These are phyloP conservation scores for Cutaneotrichosporon cavernicola DNA, from an alignment of 1,284 basidiomycete species.

Conservation along the genomic window DNA sequence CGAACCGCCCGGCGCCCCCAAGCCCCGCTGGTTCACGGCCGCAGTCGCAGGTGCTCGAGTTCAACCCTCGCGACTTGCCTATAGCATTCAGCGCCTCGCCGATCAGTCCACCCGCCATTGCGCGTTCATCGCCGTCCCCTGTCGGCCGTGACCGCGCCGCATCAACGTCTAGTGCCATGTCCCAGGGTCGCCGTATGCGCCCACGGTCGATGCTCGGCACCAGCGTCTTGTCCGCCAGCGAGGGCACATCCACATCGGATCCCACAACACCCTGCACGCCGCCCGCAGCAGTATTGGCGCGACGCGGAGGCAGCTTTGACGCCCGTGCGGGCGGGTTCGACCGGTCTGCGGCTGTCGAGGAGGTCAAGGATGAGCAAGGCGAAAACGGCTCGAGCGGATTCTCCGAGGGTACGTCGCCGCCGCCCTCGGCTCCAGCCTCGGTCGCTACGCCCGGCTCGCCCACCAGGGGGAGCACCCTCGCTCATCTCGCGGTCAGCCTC, in stretches of 20 bases:
- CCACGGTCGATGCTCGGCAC: conserved; percentile 19
- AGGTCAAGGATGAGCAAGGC: conserved; percentile 8
- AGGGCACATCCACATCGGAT: neutral
- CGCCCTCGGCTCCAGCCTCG: neutral
- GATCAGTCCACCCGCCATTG: neutral
- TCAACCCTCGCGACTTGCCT: conserved; percentile 15
- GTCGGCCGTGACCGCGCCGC: conserved; percentile 13
- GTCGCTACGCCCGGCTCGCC: neutral
- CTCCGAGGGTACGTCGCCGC: neutral
- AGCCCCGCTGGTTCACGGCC: conserved; percentile 42
- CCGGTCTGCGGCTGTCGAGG: neutral
- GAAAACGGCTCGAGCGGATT: neutral
- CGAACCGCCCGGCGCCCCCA: conserved; percentile 44
- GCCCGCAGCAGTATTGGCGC: neutral
- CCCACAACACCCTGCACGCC: neutral
- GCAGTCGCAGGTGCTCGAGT: conserved; percentile 29
- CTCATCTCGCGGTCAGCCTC: conserved; percentile 6
- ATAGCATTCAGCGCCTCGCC: neutral
- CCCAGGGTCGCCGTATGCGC: conserved; percentile 12
- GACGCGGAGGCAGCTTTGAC: conserved; percentile 4
- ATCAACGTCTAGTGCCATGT: conserved; percentile 3
- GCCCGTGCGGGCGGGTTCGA: neutral
- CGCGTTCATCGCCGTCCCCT: conserved; percentile 1
- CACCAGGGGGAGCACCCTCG: neutral
- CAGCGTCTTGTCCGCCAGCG: neutral